Evolutionary conservation across 495 filamentous ascomycete genomes (phyloP).

Genomic region (Xanthoparmelia taractica): DNA sequence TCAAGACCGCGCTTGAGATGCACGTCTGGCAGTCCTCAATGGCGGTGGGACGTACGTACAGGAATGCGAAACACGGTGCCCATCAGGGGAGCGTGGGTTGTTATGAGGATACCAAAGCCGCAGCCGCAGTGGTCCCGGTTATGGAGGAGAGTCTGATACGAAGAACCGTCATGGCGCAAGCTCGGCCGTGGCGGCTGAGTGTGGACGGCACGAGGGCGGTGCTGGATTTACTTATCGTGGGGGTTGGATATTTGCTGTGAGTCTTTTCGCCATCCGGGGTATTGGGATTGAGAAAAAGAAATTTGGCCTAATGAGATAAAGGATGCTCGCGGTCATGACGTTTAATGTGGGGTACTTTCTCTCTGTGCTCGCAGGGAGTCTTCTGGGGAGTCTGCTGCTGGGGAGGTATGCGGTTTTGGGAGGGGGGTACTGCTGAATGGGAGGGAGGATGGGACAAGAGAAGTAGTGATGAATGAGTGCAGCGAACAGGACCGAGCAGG

Average conservation of each 20-base stretch:
- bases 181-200: slow-evolving; percentile 64
- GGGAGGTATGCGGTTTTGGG: slow-evolving; percentile 45
- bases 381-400: slow-evolving; percentile 71
- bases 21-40: slow-evolving; percentile 6
- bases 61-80: too few species aligned
- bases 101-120: too few species aligned
- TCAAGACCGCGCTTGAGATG: slow-evolving; percentile 49
- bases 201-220: slow-evolving; percentile 66
- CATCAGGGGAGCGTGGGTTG: too few species aligned
- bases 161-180: slow-evolving; percentile 36
- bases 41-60: too few species aligned
- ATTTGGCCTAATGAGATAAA: slow-evolving; percentile 31
- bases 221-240: slow-evolving; percentile 59
- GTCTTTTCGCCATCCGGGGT: slow-evolving; percentile 33
- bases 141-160: slow-evolving; percentile 66
- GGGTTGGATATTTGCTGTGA: slow-evolving; percentile 80
- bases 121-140: slow-evolving; percentile 43
- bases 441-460: too few species aligned
- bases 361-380: slow-evolving; percentile 70
- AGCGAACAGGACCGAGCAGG: too few species aligned
- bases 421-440: too few species aligned
- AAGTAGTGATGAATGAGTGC: too few species aligned
- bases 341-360: slow-evolving; percentile 90
- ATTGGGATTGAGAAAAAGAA: background rate
- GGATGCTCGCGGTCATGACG: slow-evolving; percentile 94